A percentile compares a stretch with the other conserved stretches of the same genome.
These are phyloP conservation scores for Trichoderma sp. DNA, from an alignment of 2,329 filamentous ascomycete genomes.

Conservation along the genomic window DNA sequence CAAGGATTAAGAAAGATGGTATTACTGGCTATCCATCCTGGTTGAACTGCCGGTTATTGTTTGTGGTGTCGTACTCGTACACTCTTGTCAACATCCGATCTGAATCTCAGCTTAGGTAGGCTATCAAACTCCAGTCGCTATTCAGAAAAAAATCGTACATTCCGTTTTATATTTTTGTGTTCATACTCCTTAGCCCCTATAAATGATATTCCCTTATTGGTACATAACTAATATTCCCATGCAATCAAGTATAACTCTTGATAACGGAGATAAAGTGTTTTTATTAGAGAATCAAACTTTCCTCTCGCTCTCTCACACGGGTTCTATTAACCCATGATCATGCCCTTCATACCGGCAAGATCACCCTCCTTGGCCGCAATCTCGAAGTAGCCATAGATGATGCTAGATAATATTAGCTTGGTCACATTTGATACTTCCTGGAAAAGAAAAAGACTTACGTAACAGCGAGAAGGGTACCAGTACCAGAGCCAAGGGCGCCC, in stretches of 20 bases:
- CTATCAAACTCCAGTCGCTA: not conserved
- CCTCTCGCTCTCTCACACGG: not conserved
- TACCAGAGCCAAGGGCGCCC: constrained; percentile 93
- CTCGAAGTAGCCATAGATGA: constrained; percentile 99
- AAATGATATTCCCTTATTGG: constrained; percentile 25
- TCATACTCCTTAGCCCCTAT: constrained; percentile 19
- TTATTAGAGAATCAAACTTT: constrained; percentile 18
- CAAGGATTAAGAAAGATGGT: not conserved
- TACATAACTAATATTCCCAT: constrained; percentile 25
- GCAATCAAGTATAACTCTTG: not conserved
- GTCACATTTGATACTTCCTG: not conserved
- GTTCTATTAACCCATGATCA: constrained; percentile 64
- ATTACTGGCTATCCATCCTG: not conserved
- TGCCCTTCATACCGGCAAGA: constrained; percentile 76
- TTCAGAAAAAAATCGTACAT: constrained; percentile 20
- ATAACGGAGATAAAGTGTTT: constrained; percentile 18
- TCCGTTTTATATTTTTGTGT: constrained; percentile 23
- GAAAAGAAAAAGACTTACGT: constrained; percentile 71
- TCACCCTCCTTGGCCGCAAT: constrained; percentile 99
- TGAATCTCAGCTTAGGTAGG: constrained; percentile 15
- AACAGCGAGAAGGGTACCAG: constrained; percentile 95
- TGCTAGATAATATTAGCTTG: constrained; percentile 57
- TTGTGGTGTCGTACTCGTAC: not conserved
- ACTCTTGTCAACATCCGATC: not conserved
- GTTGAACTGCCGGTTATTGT: not conserved